Evolutionary conservation across 2,329 filamentous ascomycete genomes (phyloP).

Genomic region (Alternaria conjuncta): DNA sequence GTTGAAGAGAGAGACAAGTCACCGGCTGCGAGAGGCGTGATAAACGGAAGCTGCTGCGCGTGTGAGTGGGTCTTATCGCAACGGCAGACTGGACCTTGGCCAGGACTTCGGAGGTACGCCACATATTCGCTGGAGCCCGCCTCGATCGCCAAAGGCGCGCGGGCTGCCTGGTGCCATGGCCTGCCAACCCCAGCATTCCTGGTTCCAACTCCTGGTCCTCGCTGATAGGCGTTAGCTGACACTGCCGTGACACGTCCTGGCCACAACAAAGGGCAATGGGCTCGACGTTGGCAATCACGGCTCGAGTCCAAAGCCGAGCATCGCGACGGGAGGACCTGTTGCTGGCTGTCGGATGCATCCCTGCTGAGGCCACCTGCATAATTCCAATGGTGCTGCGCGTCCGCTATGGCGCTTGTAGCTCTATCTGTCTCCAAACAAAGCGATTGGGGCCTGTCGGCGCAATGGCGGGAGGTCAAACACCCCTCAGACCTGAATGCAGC

Average conservation of each 20-base stretch:
- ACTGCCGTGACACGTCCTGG: constrained; percentile 1
- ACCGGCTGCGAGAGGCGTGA: constrained; percentile 13
- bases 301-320: neutral
- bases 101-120: constrained; percentile 20
- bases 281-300: neutral
- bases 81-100: constrained; percentile 19
- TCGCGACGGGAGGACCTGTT: neutral
- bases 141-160: constrained; percentile 24
- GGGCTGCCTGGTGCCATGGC: constrained; percentile 21
- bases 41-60: constrained; percentile 15
- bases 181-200: constrained; percentile 19
- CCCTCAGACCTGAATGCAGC: constrained; percentile 1
- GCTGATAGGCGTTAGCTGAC: constrained; percentile 17
- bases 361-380: constrained; percentile 20
- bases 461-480: constrained; percentile 9
- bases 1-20: constrained; percentile 14
- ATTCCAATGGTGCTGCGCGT: constrained; percentile 8
- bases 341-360: constrained; percentile 4
- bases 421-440: constrained; percentile 10
- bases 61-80: constrained; percentile 34
- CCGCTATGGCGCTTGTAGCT: constrained; percentile 16
- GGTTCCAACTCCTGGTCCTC: constrained; percentile 8
- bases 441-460: constrained; percentile 10
- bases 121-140: constrained; percentile 18
- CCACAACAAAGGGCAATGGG: neutral